Percentiles rank a stretch among this genome's conserved stretches.
These are phyloP conservation scores for Penicillium fimorum DNA, from an alignment of 495 filamentous ascomycete species.

Conservation along the genomic window DNA sequence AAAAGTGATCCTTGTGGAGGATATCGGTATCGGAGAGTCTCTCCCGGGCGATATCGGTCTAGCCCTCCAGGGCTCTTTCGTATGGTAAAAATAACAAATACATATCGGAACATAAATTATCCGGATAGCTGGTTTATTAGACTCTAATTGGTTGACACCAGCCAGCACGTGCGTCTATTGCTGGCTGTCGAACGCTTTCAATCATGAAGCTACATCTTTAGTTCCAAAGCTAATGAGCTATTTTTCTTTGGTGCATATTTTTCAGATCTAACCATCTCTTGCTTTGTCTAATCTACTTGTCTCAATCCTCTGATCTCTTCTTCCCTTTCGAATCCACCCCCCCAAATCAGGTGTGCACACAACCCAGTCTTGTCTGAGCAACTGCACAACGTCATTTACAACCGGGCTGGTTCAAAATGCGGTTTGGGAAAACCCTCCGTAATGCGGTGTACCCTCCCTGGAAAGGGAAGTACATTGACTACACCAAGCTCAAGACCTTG, in stretches of 20 bases:
- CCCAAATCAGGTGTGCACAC: conserved; percentile 9
- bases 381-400: conserved; percentile 10
- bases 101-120: neutral
- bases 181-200: conserved; percentile 6
- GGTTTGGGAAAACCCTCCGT: conserved; percentile 84
- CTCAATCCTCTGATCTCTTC: neutral
- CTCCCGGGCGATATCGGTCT: neutral
- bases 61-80: neutral
- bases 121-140: neutral
- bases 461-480: conserved; percentile 93
- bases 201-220: conserved; percentile 10
- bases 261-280: neutral
- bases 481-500: conserved; percentile 83
- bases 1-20: neutral
- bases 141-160: neutral
- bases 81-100: neutral
- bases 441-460: conserved; percentile 82
- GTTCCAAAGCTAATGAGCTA: neutral
- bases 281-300: neutral
- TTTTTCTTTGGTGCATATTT: conserved; percentile 4
- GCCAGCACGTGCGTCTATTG: conserved; percentile 17
- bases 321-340: neutral
- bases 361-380: neutral
- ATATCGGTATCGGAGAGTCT: neutral
- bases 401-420: conserved; percentile 57